Conservation (phyloP, 179 eudicot species). For the Camellia oleifera region DNA sequence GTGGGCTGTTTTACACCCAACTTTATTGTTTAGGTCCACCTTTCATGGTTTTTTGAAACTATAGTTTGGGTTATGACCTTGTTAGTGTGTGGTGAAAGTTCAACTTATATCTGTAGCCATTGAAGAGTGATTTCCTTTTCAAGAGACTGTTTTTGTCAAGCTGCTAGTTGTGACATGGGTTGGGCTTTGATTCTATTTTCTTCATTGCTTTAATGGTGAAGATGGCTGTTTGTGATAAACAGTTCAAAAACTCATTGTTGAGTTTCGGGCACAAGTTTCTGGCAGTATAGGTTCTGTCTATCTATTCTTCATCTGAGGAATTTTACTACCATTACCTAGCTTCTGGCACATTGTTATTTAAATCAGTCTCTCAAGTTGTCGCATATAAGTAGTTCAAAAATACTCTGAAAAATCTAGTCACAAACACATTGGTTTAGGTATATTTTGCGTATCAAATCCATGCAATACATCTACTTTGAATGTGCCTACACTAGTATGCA, state of each 20-base stretch:
- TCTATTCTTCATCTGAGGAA: neutral
- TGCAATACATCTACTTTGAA: neutral
- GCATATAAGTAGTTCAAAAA: neutral
- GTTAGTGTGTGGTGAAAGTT: neutral
- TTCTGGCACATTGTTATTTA: neutral
- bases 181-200: conserved; percentile 3
- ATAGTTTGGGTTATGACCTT: neutral
- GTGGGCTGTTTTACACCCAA: neutral
- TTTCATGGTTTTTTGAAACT: neutral
- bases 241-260: neutral
- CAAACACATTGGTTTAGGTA: neutral
- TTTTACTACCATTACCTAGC: neutral
- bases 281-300: neutral
- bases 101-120: too few relatives aligned
- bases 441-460: neutral
- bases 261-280: neutral
- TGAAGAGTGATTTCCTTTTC: neutral
- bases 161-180: neutral
- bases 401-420: neutral
- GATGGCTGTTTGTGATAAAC: neutral
- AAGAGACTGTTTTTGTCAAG: neutral
- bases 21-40: neutral
- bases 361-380: neutral
- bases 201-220: neutral
- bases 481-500: neutral